Conservation (phyloP, 2,329 filamentous ascomycete species). For the Colletotrichum scovillei region DNA sequence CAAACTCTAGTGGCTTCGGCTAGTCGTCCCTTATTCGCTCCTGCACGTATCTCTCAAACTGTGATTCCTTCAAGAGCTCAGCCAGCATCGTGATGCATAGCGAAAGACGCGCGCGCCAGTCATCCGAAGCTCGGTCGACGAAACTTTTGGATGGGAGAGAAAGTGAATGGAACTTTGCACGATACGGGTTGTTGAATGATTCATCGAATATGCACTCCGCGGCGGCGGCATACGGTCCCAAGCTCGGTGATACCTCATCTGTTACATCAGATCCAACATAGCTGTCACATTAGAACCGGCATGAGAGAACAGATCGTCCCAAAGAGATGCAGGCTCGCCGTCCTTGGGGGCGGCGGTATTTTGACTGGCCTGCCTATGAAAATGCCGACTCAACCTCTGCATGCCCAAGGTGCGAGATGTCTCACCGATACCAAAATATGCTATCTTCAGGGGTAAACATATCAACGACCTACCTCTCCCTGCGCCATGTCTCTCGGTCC, state of each 20-base stretch:
- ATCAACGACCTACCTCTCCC: conserved; percentile 6
- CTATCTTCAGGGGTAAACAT: not conserved
- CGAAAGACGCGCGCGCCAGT: not conserved
- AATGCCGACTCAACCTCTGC: not conserved
- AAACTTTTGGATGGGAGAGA: not conserved
- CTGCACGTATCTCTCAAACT: not conserved
- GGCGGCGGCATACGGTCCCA: not conserved
- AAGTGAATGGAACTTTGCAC: not conserved
- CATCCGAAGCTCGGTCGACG: not conserved
- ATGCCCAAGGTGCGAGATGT: not conserved
- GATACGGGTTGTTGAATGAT: not conserved
- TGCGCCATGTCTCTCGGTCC: conserved; percentile 11
- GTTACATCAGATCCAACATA: not conserved
- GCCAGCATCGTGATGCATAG: not conserved
- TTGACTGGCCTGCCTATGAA: not conserved
- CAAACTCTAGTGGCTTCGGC: conserved; percentile 1
- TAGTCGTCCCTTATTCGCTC: not conserved
- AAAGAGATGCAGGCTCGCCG: too few species aligned
- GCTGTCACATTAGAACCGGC: not conserved
- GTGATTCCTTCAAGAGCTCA: not conserved
- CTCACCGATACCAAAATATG: not conserved
- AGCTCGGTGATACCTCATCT: not conserved
- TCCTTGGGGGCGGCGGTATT: not conserved
- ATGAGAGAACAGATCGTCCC: not conserved
- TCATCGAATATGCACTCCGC: not conserved